Evolutionary conservation across 495 filamentous ascomycete genomes (phyloP), one percentile per base, ranked within the genome.

Genomic region (Penicillium ucsense): DNA sequence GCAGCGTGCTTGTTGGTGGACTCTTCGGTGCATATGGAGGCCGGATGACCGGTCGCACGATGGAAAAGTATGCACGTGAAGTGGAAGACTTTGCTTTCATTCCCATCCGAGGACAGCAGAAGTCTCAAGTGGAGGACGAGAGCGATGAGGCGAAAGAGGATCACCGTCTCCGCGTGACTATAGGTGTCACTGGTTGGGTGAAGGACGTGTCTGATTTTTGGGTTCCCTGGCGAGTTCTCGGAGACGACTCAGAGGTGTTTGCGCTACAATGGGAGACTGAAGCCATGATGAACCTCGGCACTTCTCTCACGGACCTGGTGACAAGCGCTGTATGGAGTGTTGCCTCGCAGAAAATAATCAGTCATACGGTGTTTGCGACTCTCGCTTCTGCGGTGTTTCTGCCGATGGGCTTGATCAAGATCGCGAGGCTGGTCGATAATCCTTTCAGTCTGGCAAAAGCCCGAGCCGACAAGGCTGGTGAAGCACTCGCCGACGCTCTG

Each of bases 11-110:
- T 37, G 84, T 95, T 12, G 91, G 89, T 4, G 78, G 83, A 41
- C 64, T 97, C 8, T 95, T 98, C 56, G 91, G 91, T 31, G 86
- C 89, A 6, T 94, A 92, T 60, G 89, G 89, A 28, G 86, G 82
- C 8, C 76, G 84, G 9, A 89, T 92, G 80, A 85, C 84, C 2
- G 82, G 84, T 31, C 79, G 86, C 59, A 85, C 89, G 80, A 85
- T 96, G 77, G 88, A 91, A 50, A 75, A 82, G 38, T 92, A 95
- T 64, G 83, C 87, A 11, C 82, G 79, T 46, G 89, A 96, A 49
- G 83, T 96, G 9, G 76, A 84, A 41, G 89, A 96, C 62, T 95
- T 96, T 62, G 88, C 81, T 5, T 90, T 98, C 54, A 61, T 95
- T 10, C 88, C 89, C 1, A 67, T 94, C 35, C 72, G 76, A 33